Evolutionary conservation across 768 basidiomycete species (phyloP), one percentile per base, ranked within the genome.

Genomic region (Chalciporus chontae): DNA sequence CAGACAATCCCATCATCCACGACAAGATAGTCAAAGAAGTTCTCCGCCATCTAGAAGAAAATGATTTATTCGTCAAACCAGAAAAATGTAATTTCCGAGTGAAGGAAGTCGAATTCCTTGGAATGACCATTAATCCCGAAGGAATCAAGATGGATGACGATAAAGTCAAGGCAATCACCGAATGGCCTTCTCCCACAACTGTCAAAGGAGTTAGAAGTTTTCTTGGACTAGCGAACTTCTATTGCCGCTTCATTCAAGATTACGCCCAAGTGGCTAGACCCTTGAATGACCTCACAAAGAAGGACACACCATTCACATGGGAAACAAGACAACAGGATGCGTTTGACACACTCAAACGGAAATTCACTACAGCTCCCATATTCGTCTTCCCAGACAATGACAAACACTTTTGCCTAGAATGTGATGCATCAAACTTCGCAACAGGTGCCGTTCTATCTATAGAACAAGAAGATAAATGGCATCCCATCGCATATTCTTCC

Each of bases 71-170:
- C 43, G 50, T 67, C 14, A 70, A 71, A 47, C 62, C 67, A 0
- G 63, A 72, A 38, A 76, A 74, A 53, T 76, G 73, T 55, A 29
- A 36, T 8, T 72, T 70, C 43, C 52, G 64, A 8, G 23, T 48
- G 24, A 14, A 39, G 4, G 19, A 64, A 42, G 58, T 68, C 3
- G 60, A 67, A 31, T 70, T 65, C 51, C 56, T 74, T 1, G 65
- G 72, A 14, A 47, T 62, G 39, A 57, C 70, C 18, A 47, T 73
- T 19, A 7, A 11, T 3, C 7, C 54, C 27, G 52, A 57, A 2
- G 5, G 42, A 1, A 51, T 71, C 0, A 18, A 40, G 0, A 73
- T 74, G 67, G 68, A 74, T 46, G 60, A 64, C 0, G 38, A 15
- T 0, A 75, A 74, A 43, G 52, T 73, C 2, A 53, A 59, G 29